Base-by-base conservation (phyloP, 73 alveolate species). In the Paramecium bursaria region DNA sequence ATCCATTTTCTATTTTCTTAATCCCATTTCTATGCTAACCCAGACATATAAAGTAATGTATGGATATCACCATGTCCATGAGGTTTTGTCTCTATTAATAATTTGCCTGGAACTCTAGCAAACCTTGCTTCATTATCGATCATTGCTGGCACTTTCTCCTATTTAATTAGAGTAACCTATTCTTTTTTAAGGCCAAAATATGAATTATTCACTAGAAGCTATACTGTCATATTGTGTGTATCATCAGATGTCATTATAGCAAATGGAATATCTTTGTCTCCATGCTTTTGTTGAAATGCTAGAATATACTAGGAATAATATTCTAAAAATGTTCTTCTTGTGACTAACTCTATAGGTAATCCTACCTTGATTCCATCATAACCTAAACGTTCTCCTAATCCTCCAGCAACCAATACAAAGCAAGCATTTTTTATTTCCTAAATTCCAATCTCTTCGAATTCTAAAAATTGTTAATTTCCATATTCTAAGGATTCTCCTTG, bases 31-130 rank as follows among this genome's bases (percentile, higher is more conserved):
- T 90, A 47, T 10, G 94, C 95, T 22, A 95, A 88, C n/a, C 96
- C 95, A 75, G 94, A 86, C 75, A 88, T 90, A 86, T 87, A 92
- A 27, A 94, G 91, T 49, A 96, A 86, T 27, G 98, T 95, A 61
- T 95, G 99, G 48, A 96, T 95, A 54, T 96, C 99, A 5, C 99
- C 99, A 93, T 96, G 99, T 4, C 99, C 99, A 85, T 95, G 99
- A 17, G 99, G 99, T 87, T 96, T 96, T 14, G 98, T 96, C 35
- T 90, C 97, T 13, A 95, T 91, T 44, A 74, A 50, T 50, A 92
- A 75, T 46, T 88, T 77, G 27, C 90, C 96, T 44, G 74, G 87
- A 33, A 57, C 74, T 50, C 82, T 26, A 27, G 99, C 97, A 35
- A 96, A 86, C 30, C 87, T 91, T n/a, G 98, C 98, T 27, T 95